Base-by-base conservation (phyloP, 169 alveolate species). In the Toxoplasma gondii region DNA sequence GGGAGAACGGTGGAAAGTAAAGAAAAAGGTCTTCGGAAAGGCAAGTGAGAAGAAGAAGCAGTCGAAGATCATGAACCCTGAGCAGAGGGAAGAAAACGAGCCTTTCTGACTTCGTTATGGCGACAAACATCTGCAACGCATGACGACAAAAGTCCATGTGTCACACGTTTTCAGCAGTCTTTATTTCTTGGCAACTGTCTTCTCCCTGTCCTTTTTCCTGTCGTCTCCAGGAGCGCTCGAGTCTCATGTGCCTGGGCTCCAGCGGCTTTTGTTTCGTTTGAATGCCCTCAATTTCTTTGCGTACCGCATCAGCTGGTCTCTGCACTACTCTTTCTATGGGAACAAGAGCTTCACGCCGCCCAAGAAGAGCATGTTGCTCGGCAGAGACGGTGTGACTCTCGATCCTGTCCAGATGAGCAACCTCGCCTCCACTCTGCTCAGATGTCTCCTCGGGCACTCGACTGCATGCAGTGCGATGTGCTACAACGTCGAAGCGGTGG, bases 181-280 rank as follows among this genome's bases (percentile, higher is more conserved):
- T n/a, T n/a, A n/a, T n/a, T n/a, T n/a, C n/a, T n/a, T n/a, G n/a
- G n/a, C n/a, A n/a, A n/a, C n/a, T n/a, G n/a, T n/a, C n/a, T n/a
- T n/a, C n/a, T n/a, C n/a, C n/a, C n/a, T n/a, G n/a, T n/a, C n/a
- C n/a, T n/a, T 78, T 19, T 53, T 86, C 64, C 44, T 86, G 39
- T 49, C 44, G 29, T 86, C 12, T 43, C 43, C 91, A 91, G 94
- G 70, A 38, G 44, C 78, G 7, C 44, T 91, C 5, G 91, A 91
- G 84, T 80, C 94, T 19, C 70, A 82, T 31, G 41, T 91, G 2
- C 86, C 94, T 16, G 94, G 94, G 64, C 86, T 91, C 39, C 91
- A 74, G 27, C 91, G 94, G 1, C 91, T 91, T 29, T 81, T 91
- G 74, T 91, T 91, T 80, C 94, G 94, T 4, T 43, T 91, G 83